Evolutionary conservation across 2,329 filamentous ascomycete species (phyloP).

Genomic region (Hypoxylon sp.): DNA sequence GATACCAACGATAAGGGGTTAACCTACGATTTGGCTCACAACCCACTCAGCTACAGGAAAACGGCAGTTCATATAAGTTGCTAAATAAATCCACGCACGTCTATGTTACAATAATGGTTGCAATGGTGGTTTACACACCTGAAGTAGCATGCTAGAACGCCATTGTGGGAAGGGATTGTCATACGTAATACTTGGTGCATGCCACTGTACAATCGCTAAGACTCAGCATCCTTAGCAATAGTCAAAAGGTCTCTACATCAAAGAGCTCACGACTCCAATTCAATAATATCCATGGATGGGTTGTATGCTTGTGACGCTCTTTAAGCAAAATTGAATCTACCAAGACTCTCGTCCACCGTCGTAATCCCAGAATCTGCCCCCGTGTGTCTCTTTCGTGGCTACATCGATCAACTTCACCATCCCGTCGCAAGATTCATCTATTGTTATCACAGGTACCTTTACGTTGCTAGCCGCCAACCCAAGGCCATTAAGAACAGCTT

Average conservation of each 20-base stretch:
- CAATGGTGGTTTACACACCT: background rate
- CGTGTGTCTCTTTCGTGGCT: constrained; percentile 38
- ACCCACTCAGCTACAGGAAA: too few relatives aligned
- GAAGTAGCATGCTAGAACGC: too few relatives aligned
- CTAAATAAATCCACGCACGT: background rate
- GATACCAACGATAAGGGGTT: background rate
- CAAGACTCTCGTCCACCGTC: constrained; percentile 27
- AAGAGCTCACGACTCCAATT: background rate
- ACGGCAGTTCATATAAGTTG: too few relatives aligned
- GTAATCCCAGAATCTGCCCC: constrained; percentile 35
- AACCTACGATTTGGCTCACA: too few relatives aligned
- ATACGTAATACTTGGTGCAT: background rate
- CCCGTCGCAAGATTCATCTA: constrained; percentile 56
- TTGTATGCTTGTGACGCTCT: background rate
- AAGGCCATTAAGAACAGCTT: constrained; percentile 52
- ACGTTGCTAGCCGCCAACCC: constrained; percentile 45
- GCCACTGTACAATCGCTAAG: background rate
- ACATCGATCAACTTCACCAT: constrained; percentile 48
- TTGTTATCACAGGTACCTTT: constrained; percentile 52
- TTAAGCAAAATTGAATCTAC: constrained; percentile 23
- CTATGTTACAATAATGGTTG: background rate
- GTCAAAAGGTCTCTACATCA: background rate
- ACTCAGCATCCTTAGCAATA: too few relatives aligned
- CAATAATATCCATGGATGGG: background rate
- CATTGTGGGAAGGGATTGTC: background rate